phyloP scores from a whole-genome alignment of 139 green algal genomes.

The Dunaliella primolecta region DNA sequence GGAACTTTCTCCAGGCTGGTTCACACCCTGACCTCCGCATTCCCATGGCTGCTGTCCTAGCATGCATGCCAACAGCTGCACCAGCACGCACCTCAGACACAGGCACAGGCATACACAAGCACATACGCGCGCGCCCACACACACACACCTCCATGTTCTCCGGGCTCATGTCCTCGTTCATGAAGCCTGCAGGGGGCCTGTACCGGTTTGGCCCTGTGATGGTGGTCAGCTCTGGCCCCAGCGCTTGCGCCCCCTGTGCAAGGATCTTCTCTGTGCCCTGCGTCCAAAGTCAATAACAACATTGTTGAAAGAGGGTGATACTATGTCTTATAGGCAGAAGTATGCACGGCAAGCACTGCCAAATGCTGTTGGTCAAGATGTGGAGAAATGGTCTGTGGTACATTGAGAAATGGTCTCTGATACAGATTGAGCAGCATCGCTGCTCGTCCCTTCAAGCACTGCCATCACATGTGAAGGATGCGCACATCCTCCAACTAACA shows the following conservation, averaged over 20 bases:
- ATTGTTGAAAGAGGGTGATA: not conserved
- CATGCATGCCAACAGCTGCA: not conserved
- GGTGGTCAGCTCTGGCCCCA: slow-evolving; percentile 15
- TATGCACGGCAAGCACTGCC: too few relatives aligned
- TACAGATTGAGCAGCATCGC: not conserved
- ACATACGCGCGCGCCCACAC: not conserved
- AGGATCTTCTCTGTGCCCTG: slow-evolving; percentile 16
- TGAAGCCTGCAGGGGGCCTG: slow-evolving; percentile 74
- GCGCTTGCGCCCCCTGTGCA: not conserved
- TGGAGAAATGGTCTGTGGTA: not conserved
- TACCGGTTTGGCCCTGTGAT: slow-evolving; percentile 40
- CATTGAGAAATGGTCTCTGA: not conserved
- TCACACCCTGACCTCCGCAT: not conserved
- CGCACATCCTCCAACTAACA: too few relatives aligned
- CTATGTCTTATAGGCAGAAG: not conserved
- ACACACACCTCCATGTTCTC: slow-evolving; percentile 9
- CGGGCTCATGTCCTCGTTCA: slow-evolving; percentile 48
- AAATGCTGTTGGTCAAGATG: not conserved
- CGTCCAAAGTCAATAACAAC: not conserved
- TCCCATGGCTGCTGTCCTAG: too few relatives aligned
- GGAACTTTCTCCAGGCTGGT: not conserved
- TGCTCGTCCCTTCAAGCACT: too few relatives aligned
- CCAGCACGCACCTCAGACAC: not conserved
- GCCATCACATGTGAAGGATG: too few relatives aligned
- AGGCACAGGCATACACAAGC: not conserved